Conservation (phyloP, 1,284 basidiomycete genomes). For the Boletus semigastroideus region DNA sequence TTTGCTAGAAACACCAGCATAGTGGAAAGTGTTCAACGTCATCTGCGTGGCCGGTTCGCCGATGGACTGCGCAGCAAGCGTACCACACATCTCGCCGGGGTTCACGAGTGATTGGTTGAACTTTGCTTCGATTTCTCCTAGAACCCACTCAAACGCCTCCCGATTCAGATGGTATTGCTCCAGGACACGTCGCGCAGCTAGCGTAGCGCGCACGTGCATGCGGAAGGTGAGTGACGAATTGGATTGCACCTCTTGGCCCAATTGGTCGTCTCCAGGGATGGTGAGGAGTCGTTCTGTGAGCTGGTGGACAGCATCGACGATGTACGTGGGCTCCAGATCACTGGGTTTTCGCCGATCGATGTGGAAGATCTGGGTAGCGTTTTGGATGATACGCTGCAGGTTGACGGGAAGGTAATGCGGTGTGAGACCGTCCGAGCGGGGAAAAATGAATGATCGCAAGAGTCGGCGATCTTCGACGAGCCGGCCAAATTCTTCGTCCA, state of each 20-base stretch:
- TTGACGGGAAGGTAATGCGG: conserved; percentile 91
- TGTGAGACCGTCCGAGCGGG: conserved; percentile 67
- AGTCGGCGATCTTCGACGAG: conserved; percentile 75
- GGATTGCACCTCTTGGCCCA: conserved; percentile 77
- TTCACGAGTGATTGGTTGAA: conserved; percentile 92
- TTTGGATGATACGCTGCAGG: conserved; percentile 91
- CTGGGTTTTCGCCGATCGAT: conserved; percentile 92
- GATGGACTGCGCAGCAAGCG: conserved; percentile 96
- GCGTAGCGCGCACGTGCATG: conserved; percentile 88
- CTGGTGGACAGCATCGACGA: conserved; percentile 78
- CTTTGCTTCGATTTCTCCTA: conserved; percentile 94
- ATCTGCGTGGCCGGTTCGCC: conserved; percentile 99
- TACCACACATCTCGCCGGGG: conserved; percentile 99
- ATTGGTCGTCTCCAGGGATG: conserved; percentile 80
- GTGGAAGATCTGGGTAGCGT: conserved; percentile 96
- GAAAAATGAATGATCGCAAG: conserved; percentile 86
- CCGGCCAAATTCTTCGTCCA: conserved; percentile 88
- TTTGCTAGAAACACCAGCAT: conserved; percentile 97
- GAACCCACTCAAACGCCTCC: conserved; percentile 96
- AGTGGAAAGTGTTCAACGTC: conserved; percentile 98
- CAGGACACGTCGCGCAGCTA: conserved; percentile 81
- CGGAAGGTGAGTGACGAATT: conserved; percentile 93
- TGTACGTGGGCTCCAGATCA: conserved; percentile 87
- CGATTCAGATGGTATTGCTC: conserved; percentile 85
- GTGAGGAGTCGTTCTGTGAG: conserved; percentile 76